Evolutionary conservation across 2,329 filamentous ascomycete species (phyloP).

Genomic region (Coniochaeta sp.): DNA sequence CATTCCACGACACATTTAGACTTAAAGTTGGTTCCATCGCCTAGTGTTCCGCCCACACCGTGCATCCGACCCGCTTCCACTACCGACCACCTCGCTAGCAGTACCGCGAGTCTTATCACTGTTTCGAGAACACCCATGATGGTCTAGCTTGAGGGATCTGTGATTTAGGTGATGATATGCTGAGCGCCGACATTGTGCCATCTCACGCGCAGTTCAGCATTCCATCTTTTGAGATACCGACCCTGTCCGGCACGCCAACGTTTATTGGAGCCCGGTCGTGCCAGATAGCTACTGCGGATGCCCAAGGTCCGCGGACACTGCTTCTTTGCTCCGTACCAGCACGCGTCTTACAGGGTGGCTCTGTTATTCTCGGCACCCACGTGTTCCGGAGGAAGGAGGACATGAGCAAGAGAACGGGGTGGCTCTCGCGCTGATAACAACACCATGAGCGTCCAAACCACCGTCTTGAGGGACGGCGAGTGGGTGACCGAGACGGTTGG

Average conservation of each 20-base stretch:
- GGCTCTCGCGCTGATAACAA: background rate
- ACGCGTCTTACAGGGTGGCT: background rate
- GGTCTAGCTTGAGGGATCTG: background rate
- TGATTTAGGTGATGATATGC: background rate
- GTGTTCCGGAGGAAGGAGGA: background rate
- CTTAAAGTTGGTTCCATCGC: background rate
- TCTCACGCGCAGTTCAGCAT: background rate
- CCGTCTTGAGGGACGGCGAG: slow-evolving; percentile 43
- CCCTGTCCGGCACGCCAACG: background rate
- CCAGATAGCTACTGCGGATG: background rate
- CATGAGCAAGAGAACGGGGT: background rate
- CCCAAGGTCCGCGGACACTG: background rate
- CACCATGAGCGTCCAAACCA: slow-evolving; percentile 35
- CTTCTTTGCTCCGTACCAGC: background rate
- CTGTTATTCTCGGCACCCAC: background rate
- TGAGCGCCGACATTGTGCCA: background rate
- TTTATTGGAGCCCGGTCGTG: background rate
- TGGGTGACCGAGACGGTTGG: slow-evolving; percentile 50
- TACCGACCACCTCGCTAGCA: background rate
- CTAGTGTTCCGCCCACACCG: background rate
- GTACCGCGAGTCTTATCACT: background rate
- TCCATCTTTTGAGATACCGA: background rate
- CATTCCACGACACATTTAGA: background rate
- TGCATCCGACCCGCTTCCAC: background rate
- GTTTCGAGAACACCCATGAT: background rate